Evolutionary conservation across 352 stramenopile genomes (phyloP), one percentile per base, ranked within the genome.

Genomic region (Globisporangium cystogenes): DNA sequence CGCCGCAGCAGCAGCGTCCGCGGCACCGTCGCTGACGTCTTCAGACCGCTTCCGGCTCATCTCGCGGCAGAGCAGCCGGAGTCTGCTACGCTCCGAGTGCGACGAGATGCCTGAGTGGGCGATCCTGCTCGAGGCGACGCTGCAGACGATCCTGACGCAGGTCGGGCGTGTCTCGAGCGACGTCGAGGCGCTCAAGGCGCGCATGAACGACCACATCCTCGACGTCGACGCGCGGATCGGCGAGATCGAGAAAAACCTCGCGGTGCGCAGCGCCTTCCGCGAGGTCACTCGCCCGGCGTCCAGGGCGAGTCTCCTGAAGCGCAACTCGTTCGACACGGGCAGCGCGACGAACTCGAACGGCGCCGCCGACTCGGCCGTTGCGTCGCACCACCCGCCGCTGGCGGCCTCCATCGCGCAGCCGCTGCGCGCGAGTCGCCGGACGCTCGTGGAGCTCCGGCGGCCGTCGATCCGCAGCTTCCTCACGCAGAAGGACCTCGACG

Each of bases 401-500:
- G 16, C n/a, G 24, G 20, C 44, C 2, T 7, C 29, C 8, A 10
- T 21, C 36, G 20, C 36, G 5, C 36, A 41, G 6, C 31, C 21
- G 14, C 36, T 33, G 1, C 29, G 16, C 15, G 11, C 24, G 3
- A 57, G 35, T 29, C 29, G 58, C 4, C 45, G 58, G 3, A 29
- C 49, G 29, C n/a, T 21, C 31, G 36, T 49, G 18, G 33, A 58
- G 20, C 46, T 71, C 49, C 71, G 60, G 6, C 63, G 44, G 40
- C 72, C 77, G 41, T 84, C 77, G 40, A 77, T 86, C 53, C 68
- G 73, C 48, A 80, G 72, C 41, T 86, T 86, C 27, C 60, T 85
- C 23, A 77, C 74, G 5, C 46, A 65, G 27, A 78, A 70, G n/a
- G 77, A 88, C 48, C 65, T 86, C 6, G 69, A 73, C 36, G 75